phyloP scores from a whole-genome alignment of 2,329 filamentous ascomycete genomes.

The Plectosphaerella sp. region DNA sequence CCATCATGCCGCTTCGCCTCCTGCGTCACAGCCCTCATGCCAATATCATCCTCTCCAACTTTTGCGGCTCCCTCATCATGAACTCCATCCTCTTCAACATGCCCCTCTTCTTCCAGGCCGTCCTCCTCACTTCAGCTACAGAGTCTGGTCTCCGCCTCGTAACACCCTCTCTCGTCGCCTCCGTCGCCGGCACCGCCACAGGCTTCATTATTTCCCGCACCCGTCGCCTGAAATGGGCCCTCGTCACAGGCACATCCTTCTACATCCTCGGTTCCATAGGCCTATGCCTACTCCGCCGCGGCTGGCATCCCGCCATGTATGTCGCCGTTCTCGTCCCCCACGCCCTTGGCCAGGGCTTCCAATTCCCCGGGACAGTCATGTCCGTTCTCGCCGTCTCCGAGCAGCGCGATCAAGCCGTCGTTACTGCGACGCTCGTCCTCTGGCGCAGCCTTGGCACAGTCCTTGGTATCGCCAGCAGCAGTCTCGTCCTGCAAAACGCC shows the following conservation, averaged over 20 bases:
- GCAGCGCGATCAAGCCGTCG: constrained; percentile 61
- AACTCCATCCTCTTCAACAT: constrained; percentile 59
- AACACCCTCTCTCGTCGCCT: constrained; percentile 54
- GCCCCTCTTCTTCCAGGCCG: constrained; percentile 74
- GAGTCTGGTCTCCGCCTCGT: constrained; percentile 69
- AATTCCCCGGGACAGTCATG: constrained; percentile 62
- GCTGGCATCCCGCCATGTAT: constrained; percentile 48
- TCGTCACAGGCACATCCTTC: constrained; percentile 44
- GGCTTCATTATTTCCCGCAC: constrained; percentile 60
- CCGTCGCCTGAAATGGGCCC: constrained; percentile 54
- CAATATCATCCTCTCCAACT: constrained; percentile 54
- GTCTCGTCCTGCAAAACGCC: constrained; percentile 69
- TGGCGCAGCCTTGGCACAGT: constrained; percentile 70
- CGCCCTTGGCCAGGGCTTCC: constrained; percentile 57
- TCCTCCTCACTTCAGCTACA: constrained; percentile 65
- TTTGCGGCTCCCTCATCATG: constrained; percentile 43
- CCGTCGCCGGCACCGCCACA: constrained; percentile 49
- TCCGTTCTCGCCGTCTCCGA: constrained; percentile 55
- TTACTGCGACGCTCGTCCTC: constrained; percentile 65
- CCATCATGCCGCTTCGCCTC: constrained; percentile 57
- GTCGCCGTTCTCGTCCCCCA: constrained; percentile 52
- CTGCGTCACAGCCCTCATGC: constrained; percentile 45
- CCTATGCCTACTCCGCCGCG: constrained; percentile 44
- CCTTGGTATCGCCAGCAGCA: constrained; percentile 67
- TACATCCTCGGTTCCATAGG: constrained; percentile 46